Evolutionary conservation across 495 filamentous ascomycete genomes (phyloP), one percentile per base, ranked within the genome.

Genomic region (Xylona heveae): DNA sequence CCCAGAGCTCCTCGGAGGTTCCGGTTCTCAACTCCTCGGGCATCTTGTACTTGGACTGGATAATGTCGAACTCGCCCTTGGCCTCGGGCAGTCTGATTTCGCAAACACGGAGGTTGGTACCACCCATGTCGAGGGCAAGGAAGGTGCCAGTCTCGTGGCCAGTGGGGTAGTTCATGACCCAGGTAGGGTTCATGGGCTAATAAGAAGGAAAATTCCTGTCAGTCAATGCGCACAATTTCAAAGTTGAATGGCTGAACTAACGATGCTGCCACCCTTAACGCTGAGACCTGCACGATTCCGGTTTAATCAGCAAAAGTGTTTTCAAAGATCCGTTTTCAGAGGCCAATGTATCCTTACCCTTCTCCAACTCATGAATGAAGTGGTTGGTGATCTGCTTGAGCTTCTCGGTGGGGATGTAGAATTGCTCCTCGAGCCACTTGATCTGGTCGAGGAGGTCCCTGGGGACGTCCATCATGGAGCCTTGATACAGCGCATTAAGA

Each of bases 171-270:
- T 69, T 73, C 73, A 95, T 83, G 35, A 88, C 84, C 88, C 88
- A 97, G 31, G 88, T 95, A 25, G 88, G 78, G 55, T 94, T 95
- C 88, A 97, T 97, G 38, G 88, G 88, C 83, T 93, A 51, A 28
- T 4, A 18, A 5, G 8, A 14, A n/a, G n/a, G n/a, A n/a, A n/a
- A n/a, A n/a, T n/a, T n/a, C n/a, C 37, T 34, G 25, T 20, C 28
- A 15, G 31, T 29, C 15, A 38, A 35, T 30, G 31, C 31, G 24
- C 17, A 18, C n/a, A n/a, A n/a, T n/a, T n/a, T n/a, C n/a, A n/a
- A n/a, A n/a, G n/a, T 30, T 28, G 12, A 16, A 5, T 15, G 26
- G 31, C 29, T 36, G 34, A 33, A 59, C 81, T 61, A 54, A 93
- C 83, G 50, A 97, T 94, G 51, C 72, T 85, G 31, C 82, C 84